These are phyloP conservation scores for Salmacisia buchloeana DNA, from an alignment of 1,284 basidiomycete species.

Conservation along the genomic window DNA sequence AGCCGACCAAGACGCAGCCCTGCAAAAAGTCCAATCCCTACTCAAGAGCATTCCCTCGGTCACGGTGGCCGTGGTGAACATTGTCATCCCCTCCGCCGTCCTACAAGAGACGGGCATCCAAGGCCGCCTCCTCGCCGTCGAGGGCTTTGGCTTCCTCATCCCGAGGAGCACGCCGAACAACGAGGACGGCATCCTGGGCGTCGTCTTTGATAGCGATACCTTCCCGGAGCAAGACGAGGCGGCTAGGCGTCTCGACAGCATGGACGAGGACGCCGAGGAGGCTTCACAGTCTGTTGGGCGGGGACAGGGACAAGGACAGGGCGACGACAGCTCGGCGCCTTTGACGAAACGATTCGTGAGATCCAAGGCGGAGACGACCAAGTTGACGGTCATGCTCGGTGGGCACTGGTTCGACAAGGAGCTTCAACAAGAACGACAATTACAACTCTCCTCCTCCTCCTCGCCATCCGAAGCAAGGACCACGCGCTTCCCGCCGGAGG, in stretches of 20 bases:
- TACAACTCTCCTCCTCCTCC: too few relatives aligned
- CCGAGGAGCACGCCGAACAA: conserved; percentile 65
- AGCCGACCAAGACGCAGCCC: conserved; percentile 28
- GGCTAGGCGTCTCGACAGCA: neutral
- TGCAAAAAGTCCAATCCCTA: conserved; percentile 7
- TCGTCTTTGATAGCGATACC: conserved; percentile 62
- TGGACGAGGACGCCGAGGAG: neutral
- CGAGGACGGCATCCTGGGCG: conserved; percentile 52
- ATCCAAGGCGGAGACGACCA: conserved; percentile 51
- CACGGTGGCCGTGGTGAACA: conserved; percentile 41
- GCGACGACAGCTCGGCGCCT: conserved; percentile 13
- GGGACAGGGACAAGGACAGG: neutral
- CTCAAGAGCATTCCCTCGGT: conserved; percentile 47
- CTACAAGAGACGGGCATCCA: conserved; percentile 17
- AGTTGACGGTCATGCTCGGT: conserved; percentile 86
- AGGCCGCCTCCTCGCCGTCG: conserved; percentile 63
- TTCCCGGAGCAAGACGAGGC: conserved; percentile 43
- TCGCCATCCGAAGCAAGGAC: too few relatives aligned
- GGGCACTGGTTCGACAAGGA: conserved; percentile 56
- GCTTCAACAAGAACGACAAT: too few relatives aligned
- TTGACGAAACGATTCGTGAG: conserved; percentile 9
- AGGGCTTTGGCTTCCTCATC: conserved; percentile 89
- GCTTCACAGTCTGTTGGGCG: too few relatives aligned
- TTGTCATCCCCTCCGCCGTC: conserved; percentile 27
- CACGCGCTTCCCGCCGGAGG: conserved; percentile 49